These are phyloP conservation scores for Ammopiptanthus mongolicus DNA, from an alignment of 306 rosid genomes.

Conservation along the genomic window DNA sequence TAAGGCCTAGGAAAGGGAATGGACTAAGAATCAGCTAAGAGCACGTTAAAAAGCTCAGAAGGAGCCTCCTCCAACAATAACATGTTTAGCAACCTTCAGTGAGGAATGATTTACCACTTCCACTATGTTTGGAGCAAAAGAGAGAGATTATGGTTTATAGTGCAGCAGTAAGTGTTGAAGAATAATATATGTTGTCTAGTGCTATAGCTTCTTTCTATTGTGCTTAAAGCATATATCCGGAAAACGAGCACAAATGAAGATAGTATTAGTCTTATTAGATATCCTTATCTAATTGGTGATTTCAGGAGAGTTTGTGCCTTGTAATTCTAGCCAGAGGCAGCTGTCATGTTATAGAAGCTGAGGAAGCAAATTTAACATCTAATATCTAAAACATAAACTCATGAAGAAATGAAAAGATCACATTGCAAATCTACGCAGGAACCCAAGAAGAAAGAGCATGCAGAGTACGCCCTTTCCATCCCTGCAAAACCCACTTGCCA, in stretches of 20 bases:
- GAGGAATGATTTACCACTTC: not conserved
- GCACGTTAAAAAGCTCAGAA: too few species aligned
- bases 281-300: not conserved
- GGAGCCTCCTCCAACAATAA: too few species aligned
- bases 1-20: too few species aligned
- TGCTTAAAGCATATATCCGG: not conserved
- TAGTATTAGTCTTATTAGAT: not conserved
- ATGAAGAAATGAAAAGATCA: not conserved
- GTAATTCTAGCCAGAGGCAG: not conserved
- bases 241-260: not conserved
- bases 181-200: not conserved
- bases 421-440: constrained; percentile 34
- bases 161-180: not conserved
- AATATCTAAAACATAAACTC: not conserved
- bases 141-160: not conserved
- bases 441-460: constrained; percentile 65
- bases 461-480: constrained; percentile 76
- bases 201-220: not conserved
- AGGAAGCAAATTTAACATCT: not conserved
- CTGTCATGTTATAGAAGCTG: not conserved
- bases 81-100: not conserved
- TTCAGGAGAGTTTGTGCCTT: not conserved
- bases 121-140: too few species aligned
- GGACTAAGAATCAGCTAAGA: too few species aligned
- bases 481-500: constrained; percentile 70